These are phyloP conservation scores for Globisporangium irregulare DNA, from an alignment of 352 stramenopile species.

Conservation along the genomic window DNA sequence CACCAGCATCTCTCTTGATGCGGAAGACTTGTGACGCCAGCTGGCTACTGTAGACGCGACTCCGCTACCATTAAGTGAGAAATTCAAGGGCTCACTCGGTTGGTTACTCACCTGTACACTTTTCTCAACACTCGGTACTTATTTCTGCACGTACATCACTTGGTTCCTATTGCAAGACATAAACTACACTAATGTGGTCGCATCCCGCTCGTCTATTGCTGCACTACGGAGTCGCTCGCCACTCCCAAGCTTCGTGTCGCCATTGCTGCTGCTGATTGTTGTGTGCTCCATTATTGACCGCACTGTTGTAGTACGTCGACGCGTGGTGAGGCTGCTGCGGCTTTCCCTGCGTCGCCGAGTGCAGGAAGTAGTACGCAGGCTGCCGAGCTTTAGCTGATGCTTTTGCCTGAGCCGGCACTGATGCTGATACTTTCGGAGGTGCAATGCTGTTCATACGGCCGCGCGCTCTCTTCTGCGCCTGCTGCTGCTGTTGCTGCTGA, in stretches of 20 bases:
- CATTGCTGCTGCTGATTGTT: slow-evolving; percentile 10
- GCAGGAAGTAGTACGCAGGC: slow-evolving; percentile 57
- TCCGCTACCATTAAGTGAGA: not conserved
- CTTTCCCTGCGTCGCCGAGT: slow-evolving; percentile 23
- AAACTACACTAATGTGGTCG: too few species aligned
- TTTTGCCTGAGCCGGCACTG: not conserved
- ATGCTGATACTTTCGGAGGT: not conserved
- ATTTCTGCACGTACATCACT: not conserved
- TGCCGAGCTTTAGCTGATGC: slow-evolving; percentile 1
- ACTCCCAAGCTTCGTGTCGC: slow-evolving; percentile 49
- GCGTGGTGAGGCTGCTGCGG: not conserved
- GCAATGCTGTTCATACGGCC: not conserved
- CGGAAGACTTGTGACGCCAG: not conserved
- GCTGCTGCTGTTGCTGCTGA: slow-evolving; percentile 23
- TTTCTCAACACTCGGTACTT: not conserved
- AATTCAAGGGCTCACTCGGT: too few species aligned
- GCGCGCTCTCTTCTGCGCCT: not conserved
- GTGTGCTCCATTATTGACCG: not conserved
- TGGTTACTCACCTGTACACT: not conserved
- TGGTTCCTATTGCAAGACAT: not conserved
- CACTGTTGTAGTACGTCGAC: slow-evolving; percentile 8
- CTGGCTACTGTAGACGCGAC: not conserved
- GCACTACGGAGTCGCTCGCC: slow-evolving; percentile 17
- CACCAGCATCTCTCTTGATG: too few species aligned
- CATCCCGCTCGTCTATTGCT: not conserved